Conservation (phyloP, 345 rosid species). For the Cardamine occulta region DNA sequence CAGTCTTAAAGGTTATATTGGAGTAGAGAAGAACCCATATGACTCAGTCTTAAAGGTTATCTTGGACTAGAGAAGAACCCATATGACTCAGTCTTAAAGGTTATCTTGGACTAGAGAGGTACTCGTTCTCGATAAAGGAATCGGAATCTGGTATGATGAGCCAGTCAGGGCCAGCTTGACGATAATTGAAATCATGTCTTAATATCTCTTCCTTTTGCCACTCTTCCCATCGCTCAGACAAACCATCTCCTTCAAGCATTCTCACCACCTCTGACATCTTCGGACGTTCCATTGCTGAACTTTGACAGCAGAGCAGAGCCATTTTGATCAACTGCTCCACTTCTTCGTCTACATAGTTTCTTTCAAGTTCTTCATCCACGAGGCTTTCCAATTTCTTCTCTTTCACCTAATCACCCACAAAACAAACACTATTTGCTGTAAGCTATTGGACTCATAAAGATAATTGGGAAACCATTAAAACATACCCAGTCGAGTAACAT, state of each 20-base stretch:
- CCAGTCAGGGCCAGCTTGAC: constrained; percentile 49
- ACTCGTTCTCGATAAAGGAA: constrained; percentile 66
- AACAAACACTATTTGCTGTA: not conserved
- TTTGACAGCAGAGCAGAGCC: constrained; percentile 83
- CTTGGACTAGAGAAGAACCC: constrained; percentile 44
- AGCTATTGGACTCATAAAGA: not conserved
- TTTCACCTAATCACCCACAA: constrained; percentile 60
- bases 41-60: too few species aligned
- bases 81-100: too few species aligned
- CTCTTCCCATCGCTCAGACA: constrained; percentile 90
- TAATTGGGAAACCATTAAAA: not conserved
- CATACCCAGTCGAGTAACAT: constrained; percentile 97
- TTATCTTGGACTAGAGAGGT: constrained; percentile 59
- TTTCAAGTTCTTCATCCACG: constrained; percentile 69
- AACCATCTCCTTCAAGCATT: constrained; percentile 97
- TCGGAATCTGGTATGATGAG: constrained; percentile 56
- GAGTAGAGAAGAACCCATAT: constrained; percentile 19
- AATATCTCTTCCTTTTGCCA: constrained; percentile 82
- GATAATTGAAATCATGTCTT: constrained; percentile 54
- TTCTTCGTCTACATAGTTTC: constrained; percentile 61
- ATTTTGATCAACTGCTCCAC: constrained; percentile 84
- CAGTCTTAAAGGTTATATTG: constrained; percentile 56
- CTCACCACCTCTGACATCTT: constrained; percentile 93
- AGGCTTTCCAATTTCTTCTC: constrained; percentile 72
- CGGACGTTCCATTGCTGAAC: constrained; percentile 80